phyloP scores from a whole-genome alignment of 352 stramenopile genomes.

The Phytophthora sp. region DNA sequence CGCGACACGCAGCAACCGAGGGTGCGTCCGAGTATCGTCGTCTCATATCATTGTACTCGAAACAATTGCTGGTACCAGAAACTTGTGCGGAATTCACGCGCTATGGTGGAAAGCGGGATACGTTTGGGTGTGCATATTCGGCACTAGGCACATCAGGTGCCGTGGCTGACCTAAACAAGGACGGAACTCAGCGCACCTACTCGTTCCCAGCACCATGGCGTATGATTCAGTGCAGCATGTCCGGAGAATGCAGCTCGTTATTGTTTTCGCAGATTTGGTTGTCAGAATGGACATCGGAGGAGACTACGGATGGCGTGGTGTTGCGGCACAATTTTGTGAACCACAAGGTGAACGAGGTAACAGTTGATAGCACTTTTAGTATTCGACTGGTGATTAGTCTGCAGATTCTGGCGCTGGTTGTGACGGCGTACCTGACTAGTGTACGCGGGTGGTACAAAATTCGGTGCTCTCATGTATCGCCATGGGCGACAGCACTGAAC shows the following conservation, averaged over 20 bases:
- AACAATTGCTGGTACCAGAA: constrained; percentile 23
- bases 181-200: constrained; percentile 18
- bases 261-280: constrained; percentile 50
- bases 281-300: constrained; percentile 36
- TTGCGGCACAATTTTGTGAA: constrained; percentile 50
- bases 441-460: constrained; percentile 34
- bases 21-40: constrained; percentile 24
- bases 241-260: constrained; percentile 44
- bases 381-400: constrained; percentile 38
- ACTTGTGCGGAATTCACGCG: constrained; percentile 29
- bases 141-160: constrained; percentile 37
- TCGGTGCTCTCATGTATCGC: constrained; percentile 20
- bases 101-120: constrained; percentile 28
- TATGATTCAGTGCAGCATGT: constrained; percentile 47
- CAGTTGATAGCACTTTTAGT: constrained; percentile 40
- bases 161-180: constrained; percentile 22
- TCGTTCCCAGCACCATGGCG: constrained; percentile 45
- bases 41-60: constrained; percentile 30
- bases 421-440: constrained; percentile 43
- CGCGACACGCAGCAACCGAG: constrained; percentile 17
- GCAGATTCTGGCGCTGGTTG: constrained; percentile 40
- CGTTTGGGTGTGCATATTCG: constrained; percentile 39
- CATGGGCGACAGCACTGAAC: constrained; percentile 25
- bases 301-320: constrained; percentile 3
- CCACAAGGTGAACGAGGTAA: constrained; percentile 48